A percentile compares a stretch with the other conserved stretches of the same genome.
These are phyloP conservation scores for Euphorbia corollata DNA, from an alignment of 441 rosid genomes.

Conservation along the genomic window DNA sequence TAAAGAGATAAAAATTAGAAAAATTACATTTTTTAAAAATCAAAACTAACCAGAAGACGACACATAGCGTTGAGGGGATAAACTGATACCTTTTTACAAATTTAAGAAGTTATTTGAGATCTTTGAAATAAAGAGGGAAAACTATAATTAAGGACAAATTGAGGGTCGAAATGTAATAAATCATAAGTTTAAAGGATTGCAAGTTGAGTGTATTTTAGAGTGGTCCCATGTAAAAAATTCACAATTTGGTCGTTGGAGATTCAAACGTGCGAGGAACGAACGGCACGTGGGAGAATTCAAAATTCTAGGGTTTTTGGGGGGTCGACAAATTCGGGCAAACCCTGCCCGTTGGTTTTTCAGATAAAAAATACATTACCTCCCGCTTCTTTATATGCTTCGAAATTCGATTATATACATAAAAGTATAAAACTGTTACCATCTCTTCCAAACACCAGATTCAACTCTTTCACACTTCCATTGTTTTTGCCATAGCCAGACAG, in stretches of 20 bases:
- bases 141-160: too few species aligned
- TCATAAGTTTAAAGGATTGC: too few species aligned
- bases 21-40: too few species aligned
- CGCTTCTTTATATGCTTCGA: constrained; percentile 48
- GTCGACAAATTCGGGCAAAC: constrained; percentile 19
- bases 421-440: not conserved
- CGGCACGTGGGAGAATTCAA: constrained; percentile 37
- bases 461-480: not conserved
- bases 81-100: too few species aligned
- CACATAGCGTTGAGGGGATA: too few species aligned
- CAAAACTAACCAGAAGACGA: too few species aligned
- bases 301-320: constrained; percentile 31
- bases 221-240: not conserved
- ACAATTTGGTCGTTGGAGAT: not conserved
- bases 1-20: too few species aligned
- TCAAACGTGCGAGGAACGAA: constrained; percentile 8
- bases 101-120: too few species aligned
- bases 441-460: not conserved
- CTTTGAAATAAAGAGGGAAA: too few species aligned
- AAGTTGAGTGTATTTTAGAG: not conserved
- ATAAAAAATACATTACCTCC: constrained; percentile 21
- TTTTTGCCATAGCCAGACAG: too few species aligned
- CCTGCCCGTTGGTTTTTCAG: constrained; percentile 22
- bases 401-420: constrained; percentile 12
- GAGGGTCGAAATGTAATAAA: too few species aligned